Evolutionary conservation across 2,329 filamentous ascomycete species (phyloP), one percentile per base, ranked within the genome.

Genomic region (Neonectria magnoliae): DNA sequence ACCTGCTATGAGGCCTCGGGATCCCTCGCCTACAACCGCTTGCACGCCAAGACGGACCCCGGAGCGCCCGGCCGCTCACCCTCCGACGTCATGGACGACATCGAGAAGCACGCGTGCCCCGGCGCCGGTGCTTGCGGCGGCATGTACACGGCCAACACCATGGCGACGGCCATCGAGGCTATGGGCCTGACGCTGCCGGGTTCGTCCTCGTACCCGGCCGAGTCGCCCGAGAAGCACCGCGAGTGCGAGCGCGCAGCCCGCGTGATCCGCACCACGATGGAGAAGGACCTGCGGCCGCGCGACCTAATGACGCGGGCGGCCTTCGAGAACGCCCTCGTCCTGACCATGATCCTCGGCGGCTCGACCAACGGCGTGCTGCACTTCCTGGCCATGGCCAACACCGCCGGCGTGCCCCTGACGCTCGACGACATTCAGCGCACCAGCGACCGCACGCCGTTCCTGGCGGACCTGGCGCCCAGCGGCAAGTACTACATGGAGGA

Each of bases 71-170:
- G 89, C 53, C 90, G 91, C 67, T 91, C 84, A 1, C 87, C 91
- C 56, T 88, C 90, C 62, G 92, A 97, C 72, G 93, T 97, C 60
- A 88, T 97, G 82, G 88, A 91, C 29, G 95, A 98, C 76, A 88
- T 97, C 53, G 92, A 94, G 81, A 84, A 83, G 67, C 87, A 96
- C 74, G 90, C 93, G 2, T 97, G 94, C 62, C 81, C 81, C 48
- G 79, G 80, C 31, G 76, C 77, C 14, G 91, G 91, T 25, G 91
- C 91, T 33, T 94, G 91, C 72, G 91, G 91, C 66, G 91, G 91
- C 65, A 93, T 97, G 93, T 97, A 93, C 81, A 97, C 93, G 1
- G 93, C 93, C 61, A 97, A 97, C 80, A 97, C 93, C 14, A 94
- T 97, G 92, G 92, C 93, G 2, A 94, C 91, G 0, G 92, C 92